Evolutionary conservation across 2,329 filamentous ascomycete species (phyloP), one percentile per base, ranked within the genome.

Genomic region (Talaromyces islandicus): DNA sequence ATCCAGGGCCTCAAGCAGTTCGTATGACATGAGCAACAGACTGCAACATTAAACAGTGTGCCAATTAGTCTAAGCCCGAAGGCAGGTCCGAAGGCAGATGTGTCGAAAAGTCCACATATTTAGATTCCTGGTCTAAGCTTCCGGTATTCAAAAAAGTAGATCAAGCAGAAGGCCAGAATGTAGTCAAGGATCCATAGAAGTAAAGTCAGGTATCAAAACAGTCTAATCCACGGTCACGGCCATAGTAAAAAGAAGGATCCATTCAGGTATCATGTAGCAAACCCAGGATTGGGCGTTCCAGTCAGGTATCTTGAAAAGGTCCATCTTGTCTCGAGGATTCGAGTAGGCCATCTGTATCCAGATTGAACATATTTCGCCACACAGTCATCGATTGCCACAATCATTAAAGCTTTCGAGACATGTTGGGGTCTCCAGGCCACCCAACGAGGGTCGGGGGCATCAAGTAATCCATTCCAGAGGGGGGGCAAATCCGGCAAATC

Each of bases 381-480:
- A 21, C 5, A 52, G 57, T 62, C 60, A 57, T 60, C 57, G 60
- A 62, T 58, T 55, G 60, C 60, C 17, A n/a, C 56, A 59, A 27
- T 30, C 60, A 62, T 60, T 53, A 62, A 59, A 60, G 56, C 73
- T 75, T 70, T 75, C 68, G 67, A 64, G 62, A 62, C 60, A 24
- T 54, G 17, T 35, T 54, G 43, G 21, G n/a, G n/a, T 48, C 24
- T 71, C 70, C 69, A 69, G 67, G 69, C 62, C 69, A 64, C 65
- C 64, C 69, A 70, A 72, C 71, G 71, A 72, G 55, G 64, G 71
- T 67, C 65, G 61, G 60, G 59, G 55, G 59, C 12, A 21, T 24
- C 35, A 43, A 56, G 29, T 41, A 50, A 12, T 48, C 25, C 27
- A 60, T 55, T 55, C 59, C 43, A 46, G 17, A n/a, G 12, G 6